Evolutionary conservation across 2,329 filamentous ascomycete species (phyloP).

Genomic region (Ophiocordyceps unilateralis): DNA sequence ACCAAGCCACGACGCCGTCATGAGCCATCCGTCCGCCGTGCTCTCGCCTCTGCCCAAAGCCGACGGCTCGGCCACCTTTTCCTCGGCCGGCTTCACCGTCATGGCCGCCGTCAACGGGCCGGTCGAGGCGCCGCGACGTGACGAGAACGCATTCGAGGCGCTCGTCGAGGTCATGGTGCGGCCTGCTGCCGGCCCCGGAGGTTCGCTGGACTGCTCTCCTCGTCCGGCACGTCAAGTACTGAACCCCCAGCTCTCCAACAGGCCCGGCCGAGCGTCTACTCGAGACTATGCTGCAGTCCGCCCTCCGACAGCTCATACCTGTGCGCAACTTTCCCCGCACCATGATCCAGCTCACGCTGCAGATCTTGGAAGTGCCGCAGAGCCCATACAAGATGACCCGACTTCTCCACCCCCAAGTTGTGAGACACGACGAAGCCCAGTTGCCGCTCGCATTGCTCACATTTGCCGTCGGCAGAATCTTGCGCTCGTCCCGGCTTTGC

Average conservation of each 20-base stretch:
- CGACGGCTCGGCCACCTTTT: slow-evolving; percentile 67
- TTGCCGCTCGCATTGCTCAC: neutral
- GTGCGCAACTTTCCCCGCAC: slow-evolving; percentile 60
- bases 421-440: slow-evolving; percentile 18
- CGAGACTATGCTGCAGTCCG: slow-evolving; percentile 56
- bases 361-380: slow-evolving; percentile 52
- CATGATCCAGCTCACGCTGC: slow-evolving; percentile 67
- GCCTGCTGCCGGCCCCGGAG: slow-evolving; percentile 69
- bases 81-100: slow-evolving; percentile 60
- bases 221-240: slow-evolving; percentile 1
- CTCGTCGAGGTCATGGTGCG: slow-evolving; percentile 79
- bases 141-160: slow-evolving; percentile 85
- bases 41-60: slow-evolving; percentile 48
- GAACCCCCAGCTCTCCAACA: slow-evolving; percentile 13
- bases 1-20: slow-evolving; percentile 1
- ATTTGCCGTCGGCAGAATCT: slow-evolving; percentile 41
- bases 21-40: slow-evolving; percentile 30
- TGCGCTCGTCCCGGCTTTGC: slow-evolving; percentile 59
- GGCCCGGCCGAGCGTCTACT: slow-evolving; percentile 66
- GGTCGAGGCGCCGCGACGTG: slow-evolving; percentile 72
- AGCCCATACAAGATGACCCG: slow-evolving; percentile 47
- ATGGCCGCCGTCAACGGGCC: slow-evolving; percentile 83
- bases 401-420: slow-evolving; percentile 40
- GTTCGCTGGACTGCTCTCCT: slow-evolving; percentile 22
- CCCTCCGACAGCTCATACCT: slow-evolving; percentile 57